Evolutionary conservation across 352 stramenopile species (phyloP), one percentile per base, ranked within the genome.

Genomic region (Globisporangium emineosum): DNA sequence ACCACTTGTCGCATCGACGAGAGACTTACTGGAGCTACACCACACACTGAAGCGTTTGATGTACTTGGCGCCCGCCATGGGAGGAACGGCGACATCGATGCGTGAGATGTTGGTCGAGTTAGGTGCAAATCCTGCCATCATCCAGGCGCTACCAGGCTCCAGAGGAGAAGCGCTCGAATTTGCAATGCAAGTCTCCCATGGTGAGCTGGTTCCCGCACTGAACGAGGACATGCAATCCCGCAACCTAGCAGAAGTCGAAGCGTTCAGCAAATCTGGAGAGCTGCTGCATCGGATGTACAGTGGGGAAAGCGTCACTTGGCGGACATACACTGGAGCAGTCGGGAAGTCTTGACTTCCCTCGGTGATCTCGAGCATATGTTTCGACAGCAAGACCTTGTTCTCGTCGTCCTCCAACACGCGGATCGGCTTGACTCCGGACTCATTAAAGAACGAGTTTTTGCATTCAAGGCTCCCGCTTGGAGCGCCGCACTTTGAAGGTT

Each of bases 361-460:
- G 21, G 77, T 62, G 8, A 91, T 57, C 5, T 66, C 45, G 19
- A 91, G 43, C 5, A 62, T 25, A 15, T 71, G 67, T 10, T 73
- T 71, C 0, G 83, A 89, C 17, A 92, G 67, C 1, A 89, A 64
- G 0, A 92, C 63, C 35, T 71, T 75, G 49, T 81, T 89, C 42
- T 89, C 78, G 23, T 92, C 83, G 58, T 92, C 83, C 49, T 92
- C 83, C 13, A 75, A 43, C 8, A 90, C 71, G 0, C 63, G 64
- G 0, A 92, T 67, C 1, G 62, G 52, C 51, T 90, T 90, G 8
- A 88, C 64, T 42, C 77, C 79, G 5, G 75, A 78, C 1, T 72
- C 71, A 23, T 75, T 86, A 33, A 90, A 90, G 5, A 88, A 25
- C 1, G 58, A 30, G 13, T 58, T 55, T 4, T 64, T 73, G 51